phyloP scores from a whole-genome alignment of 495 filamentous ascomycete genomes.

The Aspergillus affinis region DNA sequence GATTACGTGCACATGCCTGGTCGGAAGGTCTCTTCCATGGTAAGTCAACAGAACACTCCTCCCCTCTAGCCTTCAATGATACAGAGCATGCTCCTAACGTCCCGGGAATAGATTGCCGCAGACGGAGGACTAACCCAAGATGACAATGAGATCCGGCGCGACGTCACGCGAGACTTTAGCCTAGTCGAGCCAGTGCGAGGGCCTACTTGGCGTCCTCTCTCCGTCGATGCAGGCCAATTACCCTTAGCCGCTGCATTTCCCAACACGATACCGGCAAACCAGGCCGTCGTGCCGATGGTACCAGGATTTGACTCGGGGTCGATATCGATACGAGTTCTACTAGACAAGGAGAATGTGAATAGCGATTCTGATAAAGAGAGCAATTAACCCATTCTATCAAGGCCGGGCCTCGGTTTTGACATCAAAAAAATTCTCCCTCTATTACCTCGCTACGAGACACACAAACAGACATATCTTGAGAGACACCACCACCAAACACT shows the following conservation, averaged over 20 bases:
- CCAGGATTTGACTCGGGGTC: constrained; percentile 9
- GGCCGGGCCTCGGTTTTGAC: too few relatives aligned
- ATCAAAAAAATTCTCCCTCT: too few relatives aligned
- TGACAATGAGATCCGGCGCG: constrained; percentile 14
- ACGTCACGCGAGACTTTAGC: constrained; percentile 9
- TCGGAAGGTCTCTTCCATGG: constrained; percentile 30
- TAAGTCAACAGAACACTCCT: constrained; percentile 20
- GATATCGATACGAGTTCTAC: constrained; percentile 8
- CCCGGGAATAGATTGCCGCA: not conserved
- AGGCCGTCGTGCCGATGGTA: not conserved
- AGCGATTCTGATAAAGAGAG: not conserved
- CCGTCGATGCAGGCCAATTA: not conserved
- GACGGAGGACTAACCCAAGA: constrained; percentile 7
- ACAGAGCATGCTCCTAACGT: too few relatives aligned
- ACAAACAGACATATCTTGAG: too few relatives aligned
- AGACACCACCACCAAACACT: too few relatives aligned
- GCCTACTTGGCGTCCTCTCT: not conserved
- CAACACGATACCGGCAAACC: not conserved
- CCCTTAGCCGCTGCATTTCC: not conserved
- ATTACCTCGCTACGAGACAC: too few relatives aligned
- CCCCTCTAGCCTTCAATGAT: too few relatives aligned
- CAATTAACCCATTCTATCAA: too few relatives aligned
- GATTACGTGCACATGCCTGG: constrained; percentile 46
- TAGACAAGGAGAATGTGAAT: not conserved
- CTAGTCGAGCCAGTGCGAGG: constrained; percentile 8